Base-by-base conservation (phyloP, 768 basidiomycete genomes). In the Suillus subaureus region DNA sequence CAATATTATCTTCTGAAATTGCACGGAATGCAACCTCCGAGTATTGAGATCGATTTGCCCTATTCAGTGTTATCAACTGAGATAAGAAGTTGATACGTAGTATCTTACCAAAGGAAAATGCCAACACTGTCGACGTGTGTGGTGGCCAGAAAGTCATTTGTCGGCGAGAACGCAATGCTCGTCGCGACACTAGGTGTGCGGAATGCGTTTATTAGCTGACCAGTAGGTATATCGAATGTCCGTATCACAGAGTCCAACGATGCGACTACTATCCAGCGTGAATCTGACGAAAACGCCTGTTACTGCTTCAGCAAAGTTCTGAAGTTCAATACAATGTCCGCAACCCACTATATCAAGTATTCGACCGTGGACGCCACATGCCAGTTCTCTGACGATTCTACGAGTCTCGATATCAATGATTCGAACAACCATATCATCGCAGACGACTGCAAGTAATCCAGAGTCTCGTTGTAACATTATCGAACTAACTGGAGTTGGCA, bases 31-130 rank as follows among this genome's bases (percentile, higher is more conserved):
- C 83, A 21, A 97, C 85, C 66, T 97, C 92, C 0, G 89, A 77
- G 75, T 96, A 98, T 74, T 98, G 97, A 12, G 96, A 95, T 58
- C 95, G 89, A 77, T 99, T 99, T 15, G 96, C 94, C 96, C 92
- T 95, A 67, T 60, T 6, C 40, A 42, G 12, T 15, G 64, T 37
- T 33, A 12, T 63, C 2, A 5, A 47, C 57, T 51, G 51, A 61
- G 61, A 69, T 47, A 61, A 33, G 63, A 23, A 51, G 9, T 54
- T 16, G 37, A 7, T 40, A 26, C 23, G 35, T 54, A 23, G 52
- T 15, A n/a, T 70, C 84, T 63, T 65, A 91, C 95, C 97, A 99
- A n/a, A 99, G 85, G 76, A 91, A 96, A 2, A 99, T 85, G 13
- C 96, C 97, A 62, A 98, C 90, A 65, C 90, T 95, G 70, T 97